Evolutionary conservation across 1,139 yeast genomes (phyloP).

Genomic region (Hyphopichia burtonii): DNA sequence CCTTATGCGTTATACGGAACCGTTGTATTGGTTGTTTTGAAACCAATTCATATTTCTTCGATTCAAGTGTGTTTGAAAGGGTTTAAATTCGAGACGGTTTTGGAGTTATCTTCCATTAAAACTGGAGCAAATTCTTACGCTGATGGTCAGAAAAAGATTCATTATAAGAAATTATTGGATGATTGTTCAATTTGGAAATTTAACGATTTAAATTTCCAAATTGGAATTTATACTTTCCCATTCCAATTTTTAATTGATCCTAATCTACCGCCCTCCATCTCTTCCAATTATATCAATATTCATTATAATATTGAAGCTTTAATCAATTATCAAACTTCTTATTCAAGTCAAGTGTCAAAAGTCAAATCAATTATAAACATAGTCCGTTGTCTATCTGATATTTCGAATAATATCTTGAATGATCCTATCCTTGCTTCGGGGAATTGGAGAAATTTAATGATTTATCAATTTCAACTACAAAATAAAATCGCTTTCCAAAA

Average conservation of each 20-base stretch:
- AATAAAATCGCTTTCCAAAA: slow-evolving; percentile 15
- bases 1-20: slow-evolving; percentile 9
- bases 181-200: slow-evolving; percentile 12
- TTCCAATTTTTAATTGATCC: slow-evolving; percentile 14
- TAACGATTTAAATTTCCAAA: slow-evolving; percentile 1
- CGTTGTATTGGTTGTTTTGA: slow-evolving; percentile 7
- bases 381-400: slow-evolving; percentile 11
- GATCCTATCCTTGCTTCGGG: slow-evolving; percentile 14
- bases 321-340: slow-evolving; percentile 4
- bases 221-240: slow-evolving; percentile 15
- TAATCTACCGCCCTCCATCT: slow-evolving; percentile 11
- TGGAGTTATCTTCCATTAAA: slow-evolving; percentile 3
- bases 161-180: slow-evolving; percentile 7
- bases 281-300: slow-evolving; percentile 8
- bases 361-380: slow-evolving; percentile 3
- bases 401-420: slow-evolving; percentile 1
- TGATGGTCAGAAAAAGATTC: slow-evolving; percentile 5
- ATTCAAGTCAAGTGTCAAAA: neutral
- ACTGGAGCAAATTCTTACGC: neutral
- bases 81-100: slow-evolving; percentile 8
- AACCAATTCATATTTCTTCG: slow-evolving; percentile 6
- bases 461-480: slow-evolving; percentile 15
- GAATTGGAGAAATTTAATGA: slow-evolving; percentile 17
- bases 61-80: slow-evolving; percentile 9
- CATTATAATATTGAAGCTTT: slow-evolving; percentile 10